Evolutionary conservation across 179 eudicot genomes (phyloP).

Genomic region (Nepenthes alata): DNA sequence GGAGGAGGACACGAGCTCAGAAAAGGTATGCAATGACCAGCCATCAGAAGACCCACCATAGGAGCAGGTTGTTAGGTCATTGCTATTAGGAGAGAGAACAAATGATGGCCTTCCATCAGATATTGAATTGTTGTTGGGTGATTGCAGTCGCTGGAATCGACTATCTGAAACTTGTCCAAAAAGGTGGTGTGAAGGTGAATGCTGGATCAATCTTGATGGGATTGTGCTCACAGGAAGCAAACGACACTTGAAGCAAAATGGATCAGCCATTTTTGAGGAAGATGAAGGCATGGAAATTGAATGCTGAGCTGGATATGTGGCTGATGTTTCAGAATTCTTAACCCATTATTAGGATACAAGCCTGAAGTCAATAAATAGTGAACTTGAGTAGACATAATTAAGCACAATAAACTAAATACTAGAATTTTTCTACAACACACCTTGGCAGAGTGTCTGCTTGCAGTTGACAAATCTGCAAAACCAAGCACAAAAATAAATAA

Average conservation of each 20-base stretch:
- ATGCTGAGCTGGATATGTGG: not conserved
- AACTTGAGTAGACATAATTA: too few relatives aligned
- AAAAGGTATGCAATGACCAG: constrained; percentile 49
- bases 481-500: too few relatives aligned
- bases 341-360: too few relatives aligned
- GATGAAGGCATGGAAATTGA: constrained; percentile 33
- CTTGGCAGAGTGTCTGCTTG: too few relatives aligned
- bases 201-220: constrained; percentile 34
- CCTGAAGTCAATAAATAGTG: too few relatives aligned
- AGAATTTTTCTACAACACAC: too few relatives aligned
- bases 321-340: too few relatives aligned
- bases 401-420: too few relatives aligned
- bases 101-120: constrained; percentile 44
- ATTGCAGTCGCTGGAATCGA: constrained; percentile 32
- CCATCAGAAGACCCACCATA: constrained; percentile 48
- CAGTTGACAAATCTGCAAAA: too few relatives aligned
- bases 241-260: constrained; percentile 16
- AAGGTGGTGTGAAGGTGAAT: constrained; percentile 45
- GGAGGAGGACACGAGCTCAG: constrained; percentile 47
- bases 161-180: constrained; percentile 47
- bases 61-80: constrained; percentile 21
- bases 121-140: constrained; percentile 35
- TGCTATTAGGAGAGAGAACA: constrained; percentile 35
- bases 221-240: constrained; percentile 26
- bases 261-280: constrained; percentile 18